phyloP scores from a whole-genome alignment of 2,329 filamentous ascomycete genomes.

The Amauroascus niger region DNA sequence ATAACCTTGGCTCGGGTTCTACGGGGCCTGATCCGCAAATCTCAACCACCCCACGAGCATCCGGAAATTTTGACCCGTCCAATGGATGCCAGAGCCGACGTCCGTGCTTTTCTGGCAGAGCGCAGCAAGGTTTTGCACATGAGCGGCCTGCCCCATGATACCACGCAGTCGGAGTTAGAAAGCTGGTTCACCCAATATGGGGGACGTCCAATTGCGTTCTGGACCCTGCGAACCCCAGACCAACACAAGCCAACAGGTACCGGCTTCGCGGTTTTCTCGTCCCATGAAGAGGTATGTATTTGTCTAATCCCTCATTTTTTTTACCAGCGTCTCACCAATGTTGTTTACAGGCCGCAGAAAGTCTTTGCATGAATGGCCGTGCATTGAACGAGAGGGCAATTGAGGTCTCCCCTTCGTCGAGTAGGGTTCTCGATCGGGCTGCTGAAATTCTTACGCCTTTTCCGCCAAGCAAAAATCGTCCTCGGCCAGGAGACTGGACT shows the following conservation, averaged over 20 bases:
- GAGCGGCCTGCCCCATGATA: slow-evolving; percentile 94
- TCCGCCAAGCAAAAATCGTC: slow-evolving; percentile 96
- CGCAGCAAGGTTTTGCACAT: slow-evolving; percentile 97
- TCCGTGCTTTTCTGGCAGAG: slow-evolving; percentile 89
- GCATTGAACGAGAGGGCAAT: slow-evolving; percentile 98
- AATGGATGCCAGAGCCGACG: slow-evolving; percentile 93
- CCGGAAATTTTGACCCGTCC: slow-evolving; percentile 89
- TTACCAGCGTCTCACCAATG: slow-evolving; percentile 10
- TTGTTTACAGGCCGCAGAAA: slow-evolving; percentile 70
- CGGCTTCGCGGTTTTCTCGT: slow-evolving; percentile 96
- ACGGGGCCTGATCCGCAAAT: slow-evolving; percentile 87
- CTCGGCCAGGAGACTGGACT: slow-evolving; percentile 95
- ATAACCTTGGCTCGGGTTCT: slow-evolving; percentile 89
- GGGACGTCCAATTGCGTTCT: slow-evolving; percentile 94
- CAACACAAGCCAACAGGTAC: slow-evolving; percentile 99
- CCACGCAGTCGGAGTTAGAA: slow-evolving; percentile 95
- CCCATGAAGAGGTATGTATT: slow-evolving; percentile 85
- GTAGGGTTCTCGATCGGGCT: slow-evolving; percentile 86
- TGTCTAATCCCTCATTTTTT: slow-evolving; percentile 1
- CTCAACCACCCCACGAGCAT: slow-evolving; percentile 84
- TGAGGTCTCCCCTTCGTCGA: slow-evolving; percentile 95
- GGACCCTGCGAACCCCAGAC: slow-evolving; percentile 93
- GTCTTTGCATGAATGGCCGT: slow-evolving; percentile 97
- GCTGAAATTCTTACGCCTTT: slow-evolving; percentile 95
- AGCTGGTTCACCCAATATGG: slow-evolving; percentile 99